These are phyloP conservation scores for Backusella tuberculispora DNA, from an alignment of 192 early-diverging fungal species.

Conservation along the genomic window DNA sequence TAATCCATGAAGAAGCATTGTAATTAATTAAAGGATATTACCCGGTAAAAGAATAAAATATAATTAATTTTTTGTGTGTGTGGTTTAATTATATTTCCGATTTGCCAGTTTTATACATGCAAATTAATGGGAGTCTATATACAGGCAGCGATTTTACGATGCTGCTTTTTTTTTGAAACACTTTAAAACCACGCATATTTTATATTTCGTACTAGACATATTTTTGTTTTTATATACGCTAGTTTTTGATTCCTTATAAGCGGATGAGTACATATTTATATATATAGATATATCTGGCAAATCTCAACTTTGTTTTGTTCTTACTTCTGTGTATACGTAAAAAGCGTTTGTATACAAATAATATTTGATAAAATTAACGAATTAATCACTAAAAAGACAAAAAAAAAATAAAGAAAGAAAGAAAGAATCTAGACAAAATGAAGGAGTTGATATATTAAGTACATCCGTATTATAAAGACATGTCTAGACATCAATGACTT, in stretches of 20 bases:
- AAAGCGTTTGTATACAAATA: neutral
- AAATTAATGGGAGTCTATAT: neutral
- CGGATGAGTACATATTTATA: neutral
- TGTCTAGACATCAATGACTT: neutral
- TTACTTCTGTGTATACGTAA: neutral
- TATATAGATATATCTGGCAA: neutral
- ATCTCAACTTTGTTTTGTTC: neutral
- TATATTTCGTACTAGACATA: no score
- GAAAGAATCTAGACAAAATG: neutral
- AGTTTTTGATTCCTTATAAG: neutral
- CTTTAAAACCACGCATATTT: no score
- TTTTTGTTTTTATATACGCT: neutral
- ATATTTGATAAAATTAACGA: neutral
- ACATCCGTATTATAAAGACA: neutral
- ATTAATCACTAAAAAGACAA: neutral
- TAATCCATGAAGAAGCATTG: neutral
- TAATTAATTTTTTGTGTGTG: neutral
- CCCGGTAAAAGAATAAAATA: neutral
- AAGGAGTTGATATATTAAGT: neutral
- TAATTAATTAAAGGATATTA: neutral
- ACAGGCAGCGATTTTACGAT: neutral
- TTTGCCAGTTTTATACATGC: neutral
- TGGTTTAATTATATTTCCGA: neutral
- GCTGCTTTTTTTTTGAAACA: neutral
- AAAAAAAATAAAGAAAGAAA: neutral